phyloP scores from a whole-genome alignment of 2,329 filamentous ascomycete genomes.

The Aspergillus texensis region DNA sequence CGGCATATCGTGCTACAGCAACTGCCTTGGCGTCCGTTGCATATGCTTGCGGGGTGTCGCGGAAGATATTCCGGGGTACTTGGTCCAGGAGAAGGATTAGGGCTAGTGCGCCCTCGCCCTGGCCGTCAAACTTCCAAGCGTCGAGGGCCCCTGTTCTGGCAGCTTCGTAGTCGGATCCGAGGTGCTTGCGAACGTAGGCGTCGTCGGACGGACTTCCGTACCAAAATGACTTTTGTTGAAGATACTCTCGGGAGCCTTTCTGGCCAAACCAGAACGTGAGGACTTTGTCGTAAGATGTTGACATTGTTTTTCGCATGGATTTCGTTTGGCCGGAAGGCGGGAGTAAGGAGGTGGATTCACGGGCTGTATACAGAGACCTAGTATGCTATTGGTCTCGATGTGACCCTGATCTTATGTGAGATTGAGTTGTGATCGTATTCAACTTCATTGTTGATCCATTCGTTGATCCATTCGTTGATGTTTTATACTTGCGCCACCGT shows the following conservation, averaged over 20 bases:
- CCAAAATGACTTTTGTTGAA: slow-evolving; percentile 26
- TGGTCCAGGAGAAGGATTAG: slow-evolving; percentile 44
- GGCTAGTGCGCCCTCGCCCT: slow-evolving; percentile 33
- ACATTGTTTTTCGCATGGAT: background rate
- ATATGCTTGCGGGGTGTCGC: slow-evolving; percentile 34
- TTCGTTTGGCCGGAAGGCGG: too few species aligned
- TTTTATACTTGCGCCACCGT: too few species aligned
- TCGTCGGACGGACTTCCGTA: slow-evolving; percentile 27
- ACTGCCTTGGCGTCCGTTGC: slow-evolving; percentile 34
- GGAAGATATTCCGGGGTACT: slow-evolving; percentile 42
- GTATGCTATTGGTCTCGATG: too few species aligned
- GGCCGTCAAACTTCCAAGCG: slow-evolving; percentile 17
- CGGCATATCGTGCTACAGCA: slow-evolving; percentile 26
- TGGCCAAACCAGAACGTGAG: slow-evolving; percentile 32
- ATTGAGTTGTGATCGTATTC: too few species aligned
- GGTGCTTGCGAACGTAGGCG: slow-evolving; percentile 21
- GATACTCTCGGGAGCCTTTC: slow-evolving; percentile 19
- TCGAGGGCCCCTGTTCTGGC: slow-evolving; percentile 25
- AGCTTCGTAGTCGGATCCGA: slow-evolving; percentile 21
- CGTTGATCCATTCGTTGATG: too few species aligned
- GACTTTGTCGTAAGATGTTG: slow-evolving; percentile 22
- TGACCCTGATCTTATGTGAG: too few species aligned
- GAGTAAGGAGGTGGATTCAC: too few species aligned
- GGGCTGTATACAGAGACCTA: too few species aligned
- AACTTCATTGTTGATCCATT: too few species aligned